Base-by-base conservation (phyloP, 108 stramenopile genomes). In the Pseudonitzschia pungens region DNA sequence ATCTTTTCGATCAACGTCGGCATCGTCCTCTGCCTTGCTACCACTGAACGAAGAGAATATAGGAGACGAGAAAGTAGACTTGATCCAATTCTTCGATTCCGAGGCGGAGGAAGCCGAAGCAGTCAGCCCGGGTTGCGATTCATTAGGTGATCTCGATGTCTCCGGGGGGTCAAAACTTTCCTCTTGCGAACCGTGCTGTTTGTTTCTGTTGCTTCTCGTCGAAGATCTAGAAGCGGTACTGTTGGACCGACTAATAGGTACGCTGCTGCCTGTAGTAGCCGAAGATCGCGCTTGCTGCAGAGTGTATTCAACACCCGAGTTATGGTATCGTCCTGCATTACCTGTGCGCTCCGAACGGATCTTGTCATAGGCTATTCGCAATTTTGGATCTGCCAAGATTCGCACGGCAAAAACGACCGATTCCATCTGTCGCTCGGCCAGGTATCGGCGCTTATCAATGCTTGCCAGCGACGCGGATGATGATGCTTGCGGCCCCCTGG, bases 371-470 rank as follows among this genome's bases (percentile, higher is more conserved):
- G 56, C 40, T 29, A 42, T 21, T 1, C 86, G 73, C 32, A 50
- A 54, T 4, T 53, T 69, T 11, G 86, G 69, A 71, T 86, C 81
- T n/a, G 75, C 81, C 63, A 86, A 50, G 22, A 86, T 66, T 14
- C 86, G 80, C 21, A 81, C 73, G 8, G 78, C 78, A 75, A 82
- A 43, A 0, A 86, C 81, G 24, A 86, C 80, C 0, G 86, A 81
- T 65, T 86, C 83, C 86, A 86, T 83, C 50, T 75, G 63, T 40
- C 67, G 68, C 54, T 86, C 85, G 0, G 81, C 82, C 24, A 69
- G 42, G 42, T 65, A 52, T 14, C 77, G 79, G 21, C 78, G 60
- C 43, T 75, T 21, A 7, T 55, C 58, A 4, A 51, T 48, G n/a
- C 18, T 26, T 18, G 41, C 54, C 22, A 58, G 27, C 15, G 60